phyloP scores from a whole-genome alignment of 2,329 filamentous ascomycete genomes.

The Cercospora sp. region DNA sequence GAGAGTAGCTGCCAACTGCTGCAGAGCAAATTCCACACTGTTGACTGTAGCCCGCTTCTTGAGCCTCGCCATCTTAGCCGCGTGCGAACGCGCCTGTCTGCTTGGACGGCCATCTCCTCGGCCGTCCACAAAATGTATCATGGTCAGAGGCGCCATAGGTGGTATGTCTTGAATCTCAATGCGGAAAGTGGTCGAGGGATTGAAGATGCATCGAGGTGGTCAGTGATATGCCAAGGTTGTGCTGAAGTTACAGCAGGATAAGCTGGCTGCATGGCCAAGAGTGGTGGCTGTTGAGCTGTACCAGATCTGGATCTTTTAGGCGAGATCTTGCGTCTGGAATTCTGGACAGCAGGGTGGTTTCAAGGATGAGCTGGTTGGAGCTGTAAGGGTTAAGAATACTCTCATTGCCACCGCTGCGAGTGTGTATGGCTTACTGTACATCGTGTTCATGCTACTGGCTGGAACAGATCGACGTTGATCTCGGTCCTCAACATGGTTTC shows the following conservation, averaged over 20 bases:
- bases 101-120: background rate
- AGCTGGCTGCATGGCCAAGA: background rate
- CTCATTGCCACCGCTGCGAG: background rate
- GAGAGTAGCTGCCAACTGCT: background rate
- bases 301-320: background rate
- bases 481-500: background rate
- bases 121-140: background rate
- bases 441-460: background rate
- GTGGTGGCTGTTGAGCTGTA: background rate
- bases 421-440: background rate
- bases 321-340: background rate
- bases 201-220: background rate
- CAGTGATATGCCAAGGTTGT: background rate
- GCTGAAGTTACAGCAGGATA: background rate
- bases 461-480: background rate
- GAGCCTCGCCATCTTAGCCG: conserved; percentile 1
- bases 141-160: background rate
- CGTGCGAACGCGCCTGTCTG: background rate
- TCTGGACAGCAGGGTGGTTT: background rate
- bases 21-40: background rate
- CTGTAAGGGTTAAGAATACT: background rate
- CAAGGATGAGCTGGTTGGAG: background rate
- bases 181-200: background rate
- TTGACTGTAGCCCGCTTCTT: background rate
- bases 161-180: background rate